Percentiles rank a stretch among this genome's conserved stretches.
Conservation (phyloP, 2,329 filamentous ascomycete species). For the Colletotrichum viniferum region DNA sequence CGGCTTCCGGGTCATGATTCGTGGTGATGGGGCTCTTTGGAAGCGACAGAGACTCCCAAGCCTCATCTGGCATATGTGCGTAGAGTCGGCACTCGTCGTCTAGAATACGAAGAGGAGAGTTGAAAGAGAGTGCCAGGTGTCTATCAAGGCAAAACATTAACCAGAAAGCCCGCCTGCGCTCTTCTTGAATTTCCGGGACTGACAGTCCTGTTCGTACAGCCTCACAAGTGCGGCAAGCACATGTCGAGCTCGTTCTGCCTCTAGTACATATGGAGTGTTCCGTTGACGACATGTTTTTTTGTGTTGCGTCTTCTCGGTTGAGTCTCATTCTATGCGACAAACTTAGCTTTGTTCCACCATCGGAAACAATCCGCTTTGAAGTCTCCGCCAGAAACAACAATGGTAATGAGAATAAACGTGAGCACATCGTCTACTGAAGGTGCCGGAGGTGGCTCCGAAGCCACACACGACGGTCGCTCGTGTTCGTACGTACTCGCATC, state of each 20-base stretch:
- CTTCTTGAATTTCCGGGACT: slow-evolving; percentile 34
- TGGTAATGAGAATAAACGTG: slow-evolving; percentile 48
- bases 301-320: not conserved
- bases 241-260: not conserved
- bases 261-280: not conserved
- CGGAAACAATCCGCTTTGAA: slow-evolving; percentile 53
- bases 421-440: slow-evolving; percentile 44
- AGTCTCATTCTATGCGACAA: slow-evolving; percentile 33
- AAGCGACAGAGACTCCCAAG: slow-evolving; percentile 20
- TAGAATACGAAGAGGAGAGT: slow-evolving; percentile 45
- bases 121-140: slow-evolving; percentile 52
- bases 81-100: slow-evolving; percentile 50
- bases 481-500: not conserved
- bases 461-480: not conserved
- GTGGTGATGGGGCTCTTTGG: not conserved
- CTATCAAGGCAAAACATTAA: slow-evolving; percentile 51
- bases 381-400: slow-evolving; percentile 50
- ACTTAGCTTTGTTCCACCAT: slow-evolving; percentile 49
- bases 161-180: slow-evolving; percentile 52
- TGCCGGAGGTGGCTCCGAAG: not conserved
- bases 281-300: not conserved
- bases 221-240: not conserved
- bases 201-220: not conserved
- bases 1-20: not conserved
- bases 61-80: not conserved